Conservation (phyloP, 2,329 filamentous ascomycete genomes). For the Alternaria dauci region DNA sequence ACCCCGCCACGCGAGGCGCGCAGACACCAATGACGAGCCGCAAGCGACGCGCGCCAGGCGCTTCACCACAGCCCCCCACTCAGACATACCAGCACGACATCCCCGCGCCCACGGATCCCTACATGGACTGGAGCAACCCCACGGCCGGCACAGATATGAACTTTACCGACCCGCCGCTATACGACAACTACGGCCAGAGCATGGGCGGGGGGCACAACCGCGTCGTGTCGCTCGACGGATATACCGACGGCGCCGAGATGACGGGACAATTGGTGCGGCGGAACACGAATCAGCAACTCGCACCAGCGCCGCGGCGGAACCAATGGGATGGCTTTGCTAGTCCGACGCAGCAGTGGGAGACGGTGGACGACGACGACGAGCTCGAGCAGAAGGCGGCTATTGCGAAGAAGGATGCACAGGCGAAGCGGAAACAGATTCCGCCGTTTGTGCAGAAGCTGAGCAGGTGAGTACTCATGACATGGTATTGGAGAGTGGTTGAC, state of each 20-base stretch:
- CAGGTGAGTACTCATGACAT: constrained; percentile 69
- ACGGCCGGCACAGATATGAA: constrained; percentile 34
- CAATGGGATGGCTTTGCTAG: constrained; percentile 53
- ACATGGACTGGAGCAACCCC: constrained; percentile 48
- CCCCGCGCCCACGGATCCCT: constrained; percentile 48
- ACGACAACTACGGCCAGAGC: constrained; percentile 40
- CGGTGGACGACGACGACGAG: constrained; percentile 72
- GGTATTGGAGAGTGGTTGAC: background rate
- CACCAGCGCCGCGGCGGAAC: constrained; percentile 44
- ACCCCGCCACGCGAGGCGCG: background rate
- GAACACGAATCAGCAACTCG: constrained; percentile 58
- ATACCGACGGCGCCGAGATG: constrained; percentile 36
- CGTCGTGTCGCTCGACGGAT: constrained; percentile 44
- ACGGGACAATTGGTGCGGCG: constrained; percentile 58
- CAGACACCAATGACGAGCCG: constrained; percentile 52
- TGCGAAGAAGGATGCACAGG: constrained; percentile 86
- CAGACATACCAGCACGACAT: constrained; percentile 57
- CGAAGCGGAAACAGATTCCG: constrained; percentile 93
- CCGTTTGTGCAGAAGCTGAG: constrained; percentile 98
- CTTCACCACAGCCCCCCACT: constrained; percentile 69
- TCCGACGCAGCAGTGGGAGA: constrained; percentile 62
- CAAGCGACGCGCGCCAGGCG: constrained; percentile 78
- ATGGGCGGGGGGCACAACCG: constrained; percentile 36
- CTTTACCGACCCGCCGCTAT: constrained; percentile 50
- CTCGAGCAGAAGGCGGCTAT: constrained; percentile 80